These are phyloP conservation scores for Claviceps quebecensis DNA, from an alignment of 2,329 filamentous ascomycete species.

Conservation along the genomic window DNA sequence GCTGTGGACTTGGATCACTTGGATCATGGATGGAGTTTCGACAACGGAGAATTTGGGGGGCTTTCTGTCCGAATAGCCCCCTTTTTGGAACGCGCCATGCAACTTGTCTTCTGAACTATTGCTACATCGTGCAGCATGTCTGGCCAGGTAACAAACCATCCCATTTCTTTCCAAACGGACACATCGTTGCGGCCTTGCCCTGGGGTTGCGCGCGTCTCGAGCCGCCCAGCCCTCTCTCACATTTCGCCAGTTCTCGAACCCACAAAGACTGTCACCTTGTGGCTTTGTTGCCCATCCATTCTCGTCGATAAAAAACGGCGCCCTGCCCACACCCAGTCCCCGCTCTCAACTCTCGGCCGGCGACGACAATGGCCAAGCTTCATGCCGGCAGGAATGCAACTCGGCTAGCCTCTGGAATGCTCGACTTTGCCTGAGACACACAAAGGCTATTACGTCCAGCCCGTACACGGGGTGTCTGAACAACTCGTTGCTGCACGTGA, in stretches of 20 bases:
- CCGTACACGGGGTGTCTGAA: constrained; percentile 4
- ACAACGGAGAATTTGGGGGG: not conserved
- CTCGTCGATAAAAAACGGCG: constrained; percentile 1
- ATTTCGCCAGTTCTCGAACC: not conserved
- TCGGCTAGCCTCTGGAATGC: constrained; percentile 19
- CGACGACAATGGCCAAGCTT: constrained; percentile 20
- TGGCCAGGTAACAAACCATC: not conserved
- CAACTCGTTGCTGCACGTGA: constrained; percentile 13
- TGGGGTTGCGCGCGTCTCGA: not conserved
- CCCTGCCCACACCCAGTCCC: constrained; percentile 1
- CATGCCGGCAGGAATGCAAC: constrained; percentile 15
- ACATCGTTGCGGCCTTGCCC: not conserved
- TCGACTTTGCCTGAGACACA: constrained; percentile 21
- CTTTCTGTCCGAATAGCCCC: not conserved
- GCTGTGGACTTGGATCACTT: no score
- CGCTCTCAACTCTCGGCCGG: constrained; percentile 17
- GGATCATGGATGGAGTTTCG: not conserved
- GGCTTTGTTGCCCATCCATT: constrained; percentile 2
- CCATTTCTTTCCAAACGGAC: not conserved
- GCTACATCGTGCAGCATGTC: not conserved
- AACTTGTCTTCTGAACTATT: not conserved
- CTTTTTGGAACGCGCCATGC: not conserved
- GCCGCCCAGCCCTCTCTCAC: not conserved
- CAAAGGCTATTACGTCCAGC: constrained; percentile 19
- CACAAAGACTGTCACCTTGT: constrained; percentile 5